Evolutionary conservation across 306 rosid species (phyloP).

Genomic region (Prunus salicina): DNA sequence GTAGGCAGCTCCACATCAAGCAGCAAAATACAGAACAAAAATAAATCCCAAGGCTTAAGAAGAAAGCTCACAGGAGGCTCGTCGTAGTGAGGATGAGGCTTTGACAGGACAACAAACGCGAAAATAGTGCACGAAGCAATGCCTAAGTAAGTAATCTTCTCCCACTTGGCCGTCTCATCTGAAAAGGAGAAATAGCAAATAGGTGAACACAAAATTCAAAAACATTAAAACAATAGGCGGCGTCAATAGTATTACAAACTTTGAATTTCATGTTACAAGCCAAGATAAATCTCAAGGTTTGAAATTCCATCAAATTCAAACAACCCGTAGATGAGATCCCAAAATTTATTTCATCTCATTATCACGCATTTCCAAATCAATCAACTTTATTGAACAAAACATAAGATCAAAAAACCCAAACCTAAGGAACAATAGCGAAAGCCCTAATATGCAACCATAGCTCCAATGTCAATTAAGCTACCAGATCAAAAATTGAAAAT

Average conservation of each 20-base stretch:
- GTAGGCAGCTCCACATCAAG: neutral
- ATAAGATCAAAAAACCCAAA: neutral
- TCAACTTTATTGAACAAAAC: neutral
- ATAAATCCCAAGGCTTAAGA: slow-evolving; percentile 12
- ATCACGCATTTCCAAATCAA: neutral
- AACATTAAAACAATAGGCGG: neutral
- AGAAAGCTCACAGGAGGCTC: slow-evolving; percentile 71
- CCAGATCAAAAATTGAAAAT: neutral
- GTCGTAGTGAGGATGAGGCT: slow-evolving; percentile 80
- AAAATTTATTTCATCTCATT: neutral
- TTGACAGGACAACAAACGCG: slow-evolving; percentile 52
- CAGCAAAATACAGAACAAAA: neutral
- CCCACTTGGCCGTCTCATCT: slow-evolving; percentile 97
- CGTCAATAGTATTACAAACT: neutral
- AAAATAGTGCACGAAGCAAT: slow-evolving; percentile 61
- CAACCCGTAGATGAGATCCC: too few species aligned
- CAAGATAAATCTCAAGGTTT: neutral
- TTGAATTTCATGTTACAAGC: neutral
- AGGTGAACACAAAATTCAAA: neutral
- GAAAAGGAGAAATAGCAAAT: neutral
- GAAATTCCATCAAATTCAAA: too few species aligned
- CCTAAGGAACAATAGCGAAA: neutral
- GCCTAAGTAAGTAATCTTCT: slow-evolving; percentile 87
- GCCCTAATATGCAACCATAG: neutral
- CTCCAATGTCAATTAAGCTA: neutral